phyloP scores from a whole-genome alignment of 106 monocot genomes.

The Acanthochlamys bracteata region DNA sequence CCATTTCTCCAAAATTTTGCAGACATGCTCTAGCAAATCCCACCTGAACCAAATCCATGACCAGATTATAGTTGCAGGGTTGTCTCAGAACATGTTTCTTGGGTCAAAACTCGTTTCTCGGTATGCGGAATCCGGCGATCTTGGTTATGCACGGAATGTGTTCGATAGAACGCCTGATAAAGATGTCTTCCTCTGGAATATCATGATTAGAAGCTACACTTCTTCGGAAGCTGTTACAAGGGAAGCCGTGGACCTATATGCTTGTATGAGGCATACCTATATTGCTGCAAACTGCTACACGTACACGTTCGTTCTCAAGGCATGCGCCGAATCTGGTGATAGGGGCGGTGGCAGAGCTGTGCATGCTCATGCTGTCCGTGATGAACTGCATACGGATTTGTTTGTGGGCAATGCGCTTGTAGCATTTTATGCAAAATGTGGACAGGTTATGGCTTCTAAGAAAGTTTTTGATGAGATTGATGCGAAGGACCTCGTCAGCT shows the following conservation, averaged over 20 bases:
- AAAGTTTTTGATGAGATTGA: background rate
- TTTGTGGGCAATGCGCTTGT: conserved; percentile 42
- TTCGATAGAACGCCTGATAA: conserved; percentile 22
- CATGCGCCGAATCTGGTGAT: conserved; percentile 12
- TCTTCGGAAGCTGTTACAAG: conserved; percentile 6
- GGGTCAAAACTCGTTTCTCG: conserved; percentile 33
- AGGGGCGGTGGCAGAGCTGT: conserved; percentile 12
- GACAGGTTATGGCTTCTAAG: background rate
- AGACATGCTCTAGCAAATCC: too few relatives aligned
- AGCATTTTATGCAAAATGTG: conserved; percentile 5
- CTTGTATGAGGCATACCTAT: background rate
- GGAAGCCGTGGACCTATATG: conserved; percentile 17
- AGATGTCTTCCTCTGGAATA: conserved; percentile 42
- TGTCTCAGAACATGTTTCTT: conserved; percentile 17
- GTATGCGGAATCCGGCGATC: conserved; percentile 12
- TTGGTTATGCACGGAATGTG: conserved; percentile 24
- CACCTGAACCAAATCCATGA: too few relatives aligned
- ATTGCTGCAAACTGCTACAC: conserved; percentile 35
- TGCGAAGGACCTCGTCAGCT: background rate
- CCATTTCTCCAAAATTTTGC: too few relatives aligned
- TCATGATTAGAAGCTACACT: conserved; percentile 30
- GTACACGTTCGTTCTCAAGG: conserved; percentile 42
- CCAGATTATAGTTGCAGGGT: too few relatives aligned
- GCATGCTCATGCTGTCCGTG: conserved; percentile 22
- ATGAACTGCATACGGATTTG: conserved; percentile 16